phyloP scores from a whole-genome alignment of 1,284 basidiomycete genomes.

The Porogramme epimiltina region DNA sequence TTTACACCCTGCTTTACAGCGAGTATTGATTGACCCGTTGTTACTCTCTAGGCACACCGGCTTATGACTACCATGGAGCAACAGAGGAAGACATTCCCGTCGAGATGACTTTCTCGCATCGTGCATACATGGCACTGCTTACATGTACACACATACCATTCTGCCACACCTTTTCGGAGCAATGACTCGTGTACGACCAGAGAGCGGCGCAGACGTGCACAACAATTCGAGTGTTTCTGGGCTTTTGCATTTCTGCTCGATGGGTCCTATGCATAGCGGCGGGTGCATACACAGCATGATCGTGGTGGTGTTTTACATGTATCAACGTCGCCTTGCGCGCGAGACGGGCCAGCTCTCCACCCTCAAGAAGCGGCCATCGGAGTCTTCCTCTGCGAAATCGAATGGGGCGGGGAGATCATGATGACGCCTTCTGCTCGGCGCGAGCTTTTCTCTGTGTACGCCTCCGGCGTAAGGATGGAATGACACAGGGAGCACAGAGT shows the following conservation, averaged over 20 bases:
- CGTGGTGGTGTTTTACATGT: slow-evolving; percentile 28
- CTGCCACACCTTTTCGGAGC: too few relatives aligned
- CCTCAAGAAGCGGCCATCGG: slow-evolving; percentile 11
- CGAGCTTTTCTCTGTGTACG: slow-evolving; percentile 65
- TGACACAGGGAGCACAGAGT: not conserved
- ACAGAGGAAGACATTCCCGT: slow-evolving; percentile 44
- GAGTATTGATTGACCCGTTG: too few relatives aligned
- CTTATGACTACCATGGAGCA: slow-evolving; percentile 54
- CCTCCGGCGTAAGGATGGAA: slow-evolving; percentile 7
- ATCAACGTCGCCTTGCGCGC: slow-evolving; percentile 25
- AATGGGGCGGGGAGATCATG: slow-evolving; percentile 35
- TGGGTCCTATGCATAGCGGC: slow-evolving; percentile 31
- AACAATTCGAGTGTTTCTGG: slow-evolving; percentile 29
- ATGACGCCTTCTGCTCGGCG: slow-evolving; percentile 51
- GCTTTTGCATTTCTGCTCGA: slow-evolving; percentile 32
- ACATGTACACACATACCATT: not conserved
- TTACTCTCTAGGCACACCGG: slow-evolving; percentile 29
- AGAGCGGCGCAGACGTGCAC: not conserved
- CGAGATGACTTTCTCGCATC: too few relatives aligned
- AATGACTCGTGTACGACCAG: too few relatives aligned
- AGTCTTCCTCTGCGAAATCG: slow-evolving; percentile 8
- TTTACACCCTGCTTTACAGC: not conserved
- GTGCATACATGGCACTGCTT: not conserved
- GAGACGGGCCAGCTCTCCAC: slow-evolving; percentile 14
- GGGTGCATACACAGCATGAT: slow-evolving; percentile 30